phyloP scores from a whole-genome alignment of 2,329 filamentous ascomycete species.

The Aureobasidium sp. region DNA sequence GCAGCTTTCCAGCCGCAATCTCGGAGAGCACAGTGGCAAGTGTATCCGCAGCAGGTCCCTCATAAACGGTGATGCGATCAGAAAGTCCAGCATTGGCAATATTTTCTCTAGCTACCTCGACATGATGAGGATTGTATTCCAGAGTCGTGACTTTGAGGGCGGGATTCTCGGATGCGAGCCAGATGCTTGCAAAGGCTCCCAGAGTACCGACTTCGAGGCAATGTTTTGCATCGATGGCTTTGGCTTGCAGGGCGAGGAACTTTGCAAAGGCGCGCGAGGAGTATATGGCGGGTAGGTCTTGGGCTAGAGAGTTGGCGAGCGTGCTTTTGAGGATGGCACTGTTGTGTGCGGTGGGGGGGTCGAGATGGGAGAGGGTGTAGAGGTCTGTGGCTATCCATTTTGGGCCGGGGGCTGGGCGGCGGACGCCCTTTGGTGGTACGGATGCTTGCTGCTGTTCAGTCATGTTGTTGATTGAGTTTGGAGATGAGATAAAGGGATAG shows the following conservation, averaged over 20 bases:
- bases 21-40: conserved; percentile 36
- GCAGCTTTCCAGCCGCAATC: conserved; percentile 32
- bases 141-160: conserved; percentile 43
- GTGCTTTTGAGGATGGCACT: conserved; percentile 7
- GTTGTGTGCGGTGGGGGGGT: conserved; percentile 4
- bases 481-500: background rate
- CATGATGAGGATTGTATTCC: conserved; percentile 43
- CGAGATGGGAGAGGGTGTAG: conserved; percentile 31
- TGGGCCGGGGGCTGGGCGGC: background rate
- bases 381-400: conserved; percentile 21
- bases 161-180: conserved; percentile 39
- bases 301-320: conserved; percentile 9
- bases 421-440: background rate
- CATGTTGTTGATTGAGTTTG: background rate
- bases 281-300: conserved; percentile 29
- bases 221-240: conserved; percentile 18
- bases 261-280: conserved; percentile 31
- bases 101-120: conserved; percentile 43
- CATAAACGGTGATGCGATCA: conserved; percentile 38
- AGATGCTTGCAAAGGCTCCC: conserved; percentile 49
- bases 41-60: conserved; percentile 41
- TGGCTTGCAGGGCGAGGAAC: conserved; percentile 34
- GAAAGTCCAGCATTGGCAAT: conserved; percentile 35
- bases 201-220: conserved; percentile 51
- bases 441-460: background rate